Evolutionary conservation across 2,329 filamentous ascomycete species (phyloP), one percentile per base, ranked within the genome.

Genomic region (Phialophora macrospora): DNA sequence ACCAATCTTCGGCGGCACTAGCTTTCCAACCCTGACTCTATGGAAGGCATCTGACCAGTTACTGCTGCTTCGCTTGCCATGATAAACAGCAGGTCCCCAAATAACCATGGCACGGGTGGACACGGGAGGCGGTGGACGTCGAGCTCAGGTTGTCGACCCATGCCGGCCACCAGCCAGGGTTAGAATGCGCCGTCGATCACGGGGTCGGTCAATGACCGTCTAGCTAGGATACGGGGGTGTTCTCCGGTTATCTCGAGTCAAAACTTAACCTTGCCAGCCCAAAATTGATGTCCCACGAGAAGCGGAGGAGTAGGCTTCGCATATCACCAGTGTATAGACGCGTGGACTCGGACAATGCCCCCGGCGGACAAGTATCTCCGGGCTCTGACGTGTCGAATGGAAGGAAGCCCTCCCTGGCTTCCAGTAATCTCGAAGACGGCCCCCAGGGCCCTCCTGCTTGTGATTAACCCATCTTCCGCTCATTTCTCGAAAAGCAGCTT

Each of bases 131-230:
- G 46, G 57, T 24, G 30, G 22, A 60, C 28, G 28, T 60, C 48
- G 46, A 51, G 48, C 28, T 22, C n/a, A 20, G n/a, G 12, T 49
- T 30, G 28, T 60, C 58, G 48, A 24, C n/a, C 28, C 30, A 28
- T 38, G 58, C 58, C 58, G 54, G 58, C 58, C 58, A 60, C 48
- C 58, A 41, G 30, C 58, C 20, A 60, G 58, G 58, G 46, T 49
- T 22, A 44, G 30, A 52, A 46, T 60, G 58, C 58, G 58, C 48
- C 30, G 58, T 60, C 58, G 58, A 60, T 60, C 58, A 60, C 51
- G 58, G 58, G 58, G 44, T 51, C 41, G 44, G 30, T 22, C 34
- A 41, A n/a, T 7, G 38, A 8, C 14, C 17, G 17, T 44, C 38
- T 44, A 44, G 17, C n/a, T n/a, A 44, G 38, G 17, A n/a, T 44